Evolutionary conservation across 1,139 yeast species (phyloP), one percentile per base, ranked within the genome.

Genomic region (Yamadazyma aaseri): DNA sequence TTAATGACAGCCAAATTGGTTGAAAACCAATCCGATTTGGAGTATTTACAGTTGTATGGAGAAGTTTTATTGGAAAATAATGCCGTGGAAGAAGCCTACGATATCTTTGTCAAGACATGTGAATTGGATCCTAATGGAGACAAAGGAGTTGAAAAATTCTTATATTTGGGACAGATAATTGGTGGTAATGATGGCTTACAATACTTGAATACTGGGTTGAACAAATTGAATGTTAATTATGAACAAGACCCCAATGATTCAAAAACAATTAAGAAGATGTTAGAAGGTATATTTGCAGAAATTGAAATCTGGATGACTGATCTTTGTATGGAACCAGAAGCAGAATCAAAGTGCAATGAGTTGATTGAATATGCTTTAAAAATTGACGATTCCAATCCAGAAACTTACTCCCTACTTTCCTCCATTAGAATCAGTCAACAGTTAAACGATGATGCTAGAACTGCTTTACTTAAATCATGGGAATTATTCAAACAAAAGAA

Each of bases 241-340:
- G 51, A 51, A 22, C 31, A 37, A 12, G 40, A 38, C 15, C 38
- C 51, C 22, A 57, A 62, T 15, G 55, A 46, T 34, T 35, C 31
- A 5, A 35, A 75, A 47, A 56, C 84, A 20, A 52, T 71, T 34
- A 67, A 66, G 41, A 81, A 79, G 50, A 48, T 81, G 36, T 79
- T 84, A 45, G 85, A 80, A 52, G 96, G 94, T 0, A 67, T 87
- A 20, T 81, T 90, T 46, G 84, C 96, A 8, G 74, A 83, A 63
- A 84, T 92, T 50, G 99, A 92, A 60, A 86, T 94, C 41, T 92
- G 97, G 97, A 92, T 92, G 98, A 94, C 99, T 1, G 99, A 92
- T 64, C 69, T 92, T 45, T 90, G 97, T 56, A 89, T 90, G 96
- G 95, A 86, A 48, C 79, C 79, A 5, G 81, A 83, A 48, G 97